Conservation (phyloP, 2,329 filamentous ascomycete species). For the Fonsecaea erecta region DNA sequence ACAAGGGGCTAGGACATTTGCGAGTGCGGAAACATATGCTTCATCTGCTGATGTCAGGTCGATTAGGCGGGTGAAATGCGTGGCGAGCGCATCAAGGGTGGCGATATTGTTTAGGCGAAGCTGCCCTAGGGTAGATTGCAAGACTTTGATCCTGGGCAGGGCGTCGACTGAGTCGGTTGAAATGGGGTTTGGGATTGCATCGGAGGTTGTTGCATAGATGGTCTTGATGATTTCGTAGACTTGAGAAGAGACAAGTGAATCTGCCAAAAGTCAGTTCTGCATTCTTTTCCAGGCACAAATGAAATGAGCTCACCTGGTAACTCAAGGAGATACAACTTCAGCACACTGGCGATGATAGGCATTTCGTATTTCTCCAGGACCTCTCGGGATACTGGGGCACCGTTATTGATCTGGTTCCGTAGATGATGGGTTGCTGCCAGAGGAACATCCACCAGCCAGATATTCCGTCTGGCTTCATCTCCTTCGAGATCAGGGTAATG, state of each 20-base stretch:
- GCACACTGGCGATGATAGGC: conserved; percentile 85
- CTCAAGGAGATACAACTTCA: conserved; percentile 94
- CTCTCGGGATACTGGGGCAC: conserved; percentile 76
- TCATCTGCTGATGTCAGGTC: conserved; percentile 97
- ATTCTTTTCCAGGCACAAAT: not conserved
- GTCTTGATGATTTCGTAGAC: conserved; percentile 99
- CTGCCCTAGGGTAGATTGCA: conserved; percentile 94
- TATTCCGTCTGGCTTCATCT: conserved; percentile 85
- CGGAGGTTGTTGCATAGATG: conserved; percentile 84
- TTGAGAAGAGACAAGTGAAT: conserved; percentile 97
- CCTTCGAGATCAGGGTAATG: conserved; percentile 97
- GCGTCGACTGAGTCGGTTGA: conserved; percentile 35
- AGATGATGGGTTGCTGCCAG: conserved; percentile 83
- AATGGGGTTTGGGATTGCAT: conserved; percentile 71
- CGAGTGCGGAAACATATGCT: conserved; percentile 74
- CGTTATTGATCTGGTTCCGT: conserved; percentile 81
- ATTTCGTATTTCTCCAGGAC: conserved; percentile 87
- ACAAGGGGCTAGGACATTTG: conserved; percentile 77
- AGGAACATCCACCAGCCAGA: conserved; percentile 94
- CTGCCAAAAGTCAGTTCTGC: conserved; percentile 52
- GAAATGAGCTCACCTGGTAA: conserved; percentile 74
- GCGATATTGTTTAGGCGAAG: conserved; percentile 96
- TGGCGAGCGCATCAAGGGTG: conserved; percentile 96
- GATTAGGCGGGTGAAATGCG: conserved; percentile 95
- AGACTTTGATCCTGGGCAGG: conserved; percentile 72